These are phyloP conservation scores for Penicillium paxilli DNA, from an alignment of 495 filamentous ascomycete species.

Conservation along the genomic window DNA sequence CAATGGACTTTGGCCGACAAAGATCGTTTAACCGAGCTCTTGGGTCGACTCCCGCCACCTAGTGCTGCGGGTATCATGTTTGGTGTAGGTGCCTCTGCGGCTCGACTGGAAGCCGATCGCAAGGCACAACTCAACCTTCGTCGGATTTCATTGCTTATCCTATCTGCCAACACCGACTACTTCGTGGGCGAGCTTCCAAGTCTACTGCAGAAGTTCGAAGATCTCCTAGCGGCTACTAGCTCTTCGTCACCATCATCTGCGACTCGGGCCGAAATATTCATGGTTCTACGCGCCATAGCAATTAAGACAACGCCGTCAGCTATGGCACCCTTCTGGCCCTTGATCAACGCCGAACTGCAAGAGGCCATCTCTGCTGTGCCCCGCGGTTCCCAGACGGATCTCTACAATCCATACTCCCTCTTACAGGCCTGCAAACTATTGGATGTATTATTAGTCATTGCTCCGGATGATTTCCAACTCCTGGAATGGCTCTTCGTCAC, in stretches of 20 bases:
- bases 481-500: conserved; percentile 96
- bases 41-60: conserved; percentile 76
- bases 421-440: conserved; percentile 92
- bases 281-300: conserved; percentile 79
- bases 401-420: conserved; percentile 70
- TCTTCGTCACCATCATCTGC: conserved; percentile 90
- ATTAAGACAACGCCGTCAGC: conserved; percentile 75
- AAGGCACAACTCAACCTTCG: conserved; percentile 90
- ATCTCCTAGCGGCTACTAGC: conserved; percentile 80
- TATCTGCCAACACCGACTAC: conserved; percentile 72
- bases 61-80: conserved; percentile 98
- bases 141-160: conserved; percentile 72
- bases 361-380: conserved; percentile 76
- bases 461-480: conserved; percentile 93
- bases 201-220: conserved; percentile 81
- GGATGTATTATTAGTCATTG: conserved; percentile 77
- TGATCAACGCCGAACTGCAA: conserved; percentile 84
- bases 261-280: conserved; percentile 84
- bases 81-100: conserved; percentile 91
- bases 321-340: conserved; percentile 82
- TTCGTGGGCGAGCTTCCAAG: conserved; percentile 72
- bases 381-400: conserved; percentile 68
- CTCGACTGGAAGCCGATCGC: conserved; percentile 90
- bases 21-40: conserved; percentile 79
- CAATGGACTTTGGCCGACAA: conserved; percentile 85